A percentile compares a stretch with the other conserved stretches of the same genome.
Evolutionary conservation across 805 yeast species (phyloP).

Genomic region (Wickerhamiella siamensis): DNA sequence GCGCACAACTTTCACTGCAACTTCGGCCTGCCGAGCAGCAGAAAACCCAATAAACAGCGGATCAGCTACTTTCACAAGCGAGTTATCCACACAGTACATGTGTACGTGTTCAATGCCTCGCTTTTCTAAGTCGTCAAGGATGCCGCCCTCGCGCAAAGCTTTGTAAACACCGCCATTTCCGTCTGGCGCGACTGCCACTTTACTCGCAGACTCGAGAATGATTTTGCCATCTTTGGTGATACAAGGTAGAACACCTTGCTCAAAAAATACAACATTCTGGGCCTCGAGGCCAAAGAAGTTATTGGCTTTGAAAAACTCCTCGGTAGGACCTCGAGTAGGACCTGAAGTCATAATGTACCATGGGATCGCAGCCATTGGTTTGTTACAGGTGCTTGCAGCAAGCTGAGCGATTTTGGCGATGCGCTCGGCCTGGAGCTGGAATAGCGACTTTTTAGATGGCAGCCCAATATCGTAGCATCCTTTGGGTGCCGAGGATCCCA

Average conservation of each 20-base stretch:
- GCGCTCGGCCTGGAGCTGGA: constrained; percentile 88
- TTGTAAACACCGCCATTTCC: constrained; percentile 96
- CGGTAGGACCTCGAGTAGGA: constrained; percentile 69
- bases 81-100: constrained; percentile 95
- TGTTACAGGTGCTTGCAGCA: constrained; percentile 26
- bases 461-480: constrained; percentile 84
- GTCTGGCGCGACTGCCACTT: constrained; percentile 79
- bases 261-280: constrained; percentile 59
- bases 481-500: constrained; percentile 82
- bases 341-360: constrained; percentile 95
- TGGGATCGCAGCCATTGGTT: constrained; percentile 29
- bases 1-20: constrained; percentile 91
- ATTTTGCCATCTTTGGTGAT: constrained; percentile 61
- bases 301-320: constrained; percentile 47
- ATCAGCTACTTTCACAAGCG: constrained; percentile 82
- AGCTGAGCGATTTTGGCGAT: constrained; percentile 47
- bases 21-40: constrained; percentile 44
- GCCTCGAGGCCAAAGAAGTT: constrained; percentile 54
- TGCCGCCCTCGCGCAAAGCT: constrained; percentile 51
- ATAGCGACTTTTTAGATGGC: constrained; percentile 71
- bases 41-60: constrained; percentile 84
- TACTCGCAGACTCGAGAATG: constrained; percentile 40
- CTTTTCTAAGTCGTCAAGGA: constrained; percentile 49
- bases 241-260: constrained; percentile 94
- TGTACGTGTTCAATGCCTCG: constrained; percentile 79